Evolutionary conservation across 768 basidiomycete species (phyloP), one percentile per base, ranked within the genome.

Genomic region (Suillus bovinus): DNA sequence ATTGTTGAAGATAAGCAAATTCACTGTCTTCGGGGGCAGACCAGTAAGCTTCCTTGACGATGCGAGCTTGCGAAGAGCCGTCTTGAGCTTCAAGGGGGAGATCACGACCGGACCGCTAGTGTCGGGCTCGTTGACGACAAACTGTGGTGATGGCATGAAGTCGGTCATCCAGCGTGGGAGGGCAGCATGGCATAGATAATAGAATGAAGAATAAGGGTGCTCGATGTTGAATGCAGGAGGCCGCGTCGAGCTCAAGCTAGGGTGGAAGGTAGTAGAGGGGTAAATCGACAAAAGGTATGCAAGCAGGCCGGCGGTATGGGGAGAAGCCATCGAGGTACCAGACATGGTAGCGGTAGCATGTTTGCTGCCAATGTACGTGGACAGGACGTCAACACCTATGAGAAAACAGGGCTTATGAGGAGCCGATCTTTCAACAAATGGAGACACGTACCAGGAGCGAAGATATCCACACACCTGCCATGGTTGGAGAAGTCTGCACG

Each of bases 261-360:
- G 88, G 73, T 86, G 71, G 74, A 92, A 93, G 1, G 79, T 74
- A 55, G 75, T 66, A 0, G 86, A 86, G 4, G 90, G 91, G 78
- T 95, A 91, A 70, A 96, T 83, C 29, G 93, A 94, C 62, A 99
- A 85, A 65, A 94, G 83, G 83, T 99, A 99, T 14, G 96, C 96
- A 58, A 93, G 78, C 59, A 97, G 78, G 67, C 96, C 96, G 61
- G 92, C 91, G 47, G 85, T 87, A 78, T 96, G 95, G 52, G 96
- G 96, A 8, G 92, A 92, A 16, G 96, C 95, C 94, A 97, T 97
- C 17, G 91, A 94, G 9, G 94, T 95, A 47, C 94, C 94, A 1
- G 92, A 94, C 67, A 97, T 84, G 10, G 88, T 91, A 68, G 87
- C 85, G 55, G 31, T 81, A n/a, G 91, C 84, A 5, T 64, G 71